A percentile compares a stretch with the other conserved stretches of the same genome.
Conservation (phyloP, 768 basidiomycete genomes). For the Lanmaoa pseudosensibilis region DNA sequence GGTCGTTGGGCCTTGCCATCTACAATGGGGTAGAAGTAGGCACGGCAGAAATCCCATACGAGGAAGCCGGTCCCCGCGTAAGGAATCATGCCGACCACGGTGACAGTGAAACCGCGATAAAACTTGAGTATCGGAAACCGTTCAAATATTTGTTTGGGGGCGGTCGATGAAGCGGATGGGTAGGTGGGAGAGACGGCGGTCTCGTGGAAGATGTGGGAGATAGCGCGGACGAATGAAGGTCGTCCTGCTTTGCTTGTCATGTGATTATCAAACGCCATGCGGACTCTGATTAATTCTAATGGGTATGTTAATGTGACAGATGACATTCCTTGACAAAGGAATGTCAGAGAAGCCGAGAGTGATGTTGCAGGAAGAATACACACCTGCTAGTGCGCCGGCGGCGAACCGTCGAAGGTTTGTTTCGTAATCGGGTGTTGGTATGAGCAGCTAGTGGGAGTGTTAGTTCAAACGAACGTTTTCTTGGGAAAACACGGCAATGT, state of each 20-base stretch:
- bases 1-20: conserved; percentile 41
- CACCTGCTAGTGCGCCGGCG: conserved; percentile 88
- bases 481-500: conserved; percentile 19
- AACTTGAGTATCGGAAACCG: conserved; percentile 82
- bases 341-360: not conserved
- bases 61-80: conserved; percentile 96
- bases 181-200: conserved; percentile 34
- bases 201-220: conserved; percentile 72
- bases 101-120: conserved; percentile 96
- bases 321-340: conserved; percentile 57
- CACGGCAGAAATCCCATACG: conserved; percentile 79
- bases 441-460: conserved; percentile 58
- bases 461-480: not conserved
- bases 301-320: conserved; percentile 95
- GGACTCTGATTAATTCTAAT: conserved; percentile 90
- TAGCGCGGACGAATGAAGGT: conserved; percentile 55
- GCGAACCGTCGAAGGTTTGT: conserved; percentile 78
- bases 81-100: conserved; percentile 88
- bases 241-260: conserved; percentile 31
- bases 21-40: conserved; percentile 51
- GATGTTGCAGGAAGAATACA: conserved; percentile 18
- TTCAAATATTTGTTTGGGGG: conserved; percentile 43
- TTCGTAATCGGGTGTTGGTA: conserved; percentile 78
- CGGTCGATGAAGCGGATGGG: conserved; percentile 12
- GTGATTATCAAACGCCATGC: conserved; percentile 72